Evolutionary conservation across 768 basidiomycete genomes (phyloP).

Genomic region (Ramaria rubella): DNA sequence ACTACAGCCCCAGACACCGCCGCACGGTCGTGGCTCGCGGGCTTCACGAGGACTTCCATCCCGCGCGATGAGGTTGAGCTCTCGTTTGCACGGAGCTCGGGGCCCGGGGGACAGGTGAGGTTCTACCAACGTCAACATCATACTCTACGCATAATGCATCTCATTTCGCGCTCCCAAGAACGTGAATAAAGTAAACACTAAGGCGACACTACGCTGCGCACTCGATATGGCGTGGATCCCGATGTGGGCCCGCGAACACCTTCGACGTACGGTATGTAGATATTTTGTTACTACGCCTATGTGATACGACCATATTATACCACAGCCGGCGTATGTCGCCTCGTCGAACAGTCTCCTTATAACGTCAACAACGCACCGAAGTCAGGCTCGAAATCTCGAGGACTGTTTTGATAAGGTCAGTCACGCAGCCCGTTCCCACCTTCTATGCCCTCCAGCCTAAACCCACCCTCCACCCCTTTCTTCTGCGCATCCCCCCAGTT

Average conservation of each 20-base stretch:
- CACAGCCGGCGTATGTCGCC: constrained; percentile 57
- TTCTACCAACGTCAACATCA: not conserved
- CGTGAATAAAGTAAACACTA: constrained; percentile 87
- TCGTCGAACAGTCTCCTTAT: constrained; percentile 64
- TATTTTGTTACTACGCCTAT: not conserved
- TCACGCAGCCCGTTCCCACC: not conserved
- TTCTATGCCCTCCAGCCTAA: constrained; percentile 2
- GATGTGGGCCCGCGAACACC: constrained; percentile 45
- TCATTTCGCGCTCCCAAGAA: constrained; percentile 42
- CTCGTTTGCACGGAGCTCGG: constrained; percentile 71
- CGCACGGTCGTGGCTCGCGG: constrained; percentile 50
- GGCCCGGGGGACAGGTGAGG: constrained; percentile 75
- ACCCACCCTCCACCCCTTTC: not conserved
- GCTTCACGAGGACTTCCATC: constrained; percentile 40
- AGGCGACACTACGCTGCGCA: constrained; percentile 58
- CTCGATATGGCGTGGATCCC: constrained; percentile 63
- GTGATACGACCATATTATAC: not conserved
- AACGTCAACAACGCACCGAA: constrained; percentile 64
- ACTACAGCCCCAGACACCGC: constrained; percentile 36
- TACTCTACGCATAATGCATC: not conserved
- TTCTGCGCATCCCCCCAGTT: constrained; percentile 33
- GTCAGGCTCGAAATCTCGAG: constrained; percentile 68
- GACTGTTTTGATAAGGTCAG: constrained; percentile 64
- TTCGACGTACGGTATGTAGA: constrained; percentile 44
- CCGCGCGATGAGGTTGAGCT: constrained; percentile 52